Evolutionary conservation across 805 yeast genomes (phyloP), one percentile per base, ranked within the genome.

Genomic region (Maudiozyma serrabonitensis): DNA sequence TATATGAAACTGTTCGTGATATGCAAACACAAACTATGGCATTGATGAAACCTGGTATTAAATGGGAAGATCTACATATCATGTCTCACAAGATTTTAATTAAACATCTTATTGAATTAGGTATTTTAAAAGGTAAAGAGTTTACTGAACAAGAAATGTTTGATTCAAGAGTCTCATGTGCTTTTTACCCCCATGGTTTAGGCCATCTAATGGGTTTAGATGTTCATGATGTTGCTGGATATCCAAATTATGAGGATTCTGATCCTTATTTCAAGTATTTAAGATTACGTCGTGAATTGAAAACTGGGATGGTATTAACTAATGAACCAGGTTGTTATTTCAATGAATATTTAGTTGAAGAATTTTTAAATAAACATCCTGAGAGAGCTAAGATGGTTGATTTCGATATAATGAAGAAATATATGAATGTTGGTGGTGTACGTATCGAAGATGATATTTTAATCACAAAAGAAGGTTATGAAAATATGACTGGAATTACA

Each of bases 321-420:
- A 87, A 90, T 56, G 99, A 91, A 67, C 99, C 99, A 2, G 99
- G 99, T 37, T 75, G 84, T 55, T 91, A 91, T 66, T 93, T 91
- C 69, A 85, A 90, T 45, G 87, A 91, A 38, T 87, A 82, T 60
- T 72, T 91, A 60, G 71, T 93, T 44, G 80, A 83, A 46, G 80
- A 83, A 32, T 77, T 78, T 9, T 67, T 84, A 56, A 70, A 76
- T 43, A 62, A 68, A 43, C 59, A 55, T 48, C 71, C 74, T 3
- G 67, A 68, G 44, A 78, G 78, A 57, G 54, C 68, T 35, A 79
- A 78, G 58, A 85, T 70, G 65, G 82, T 91, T 50, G 74, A 88
- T 59, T 64, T 67, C 54, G 80, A 78, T 0, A 80, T 84, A 6
- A 71, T 91, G 53, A 81, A 86, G 49, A 81, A 79, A 59, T 91